phyloP scores from a whole-genome alignment of 2,329 filamentous ascomycete species.

The Fusarium tricinctum region DNA sequence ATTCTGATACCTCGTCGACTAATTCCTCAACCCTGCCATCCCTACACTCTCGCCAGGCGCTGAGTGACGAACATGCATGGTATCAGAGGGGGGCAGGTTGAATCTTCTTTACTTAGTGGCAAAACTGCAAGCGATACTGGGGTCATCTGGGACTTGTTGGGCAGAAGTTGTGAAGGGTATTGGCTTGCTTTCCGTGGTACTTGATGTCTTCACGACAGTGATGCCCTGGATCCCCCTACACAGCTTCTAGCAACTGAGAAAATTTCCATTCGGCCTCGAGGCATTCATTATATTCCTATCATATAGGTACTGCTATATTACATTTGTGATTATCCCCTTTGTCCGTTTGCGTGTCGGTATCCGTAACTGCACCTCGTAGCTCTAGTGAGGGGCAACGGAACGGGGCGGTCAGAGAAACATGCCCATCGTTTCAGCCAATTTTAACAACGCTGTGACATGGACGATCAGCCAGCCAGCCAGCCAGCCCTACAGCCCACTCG shows the following conservation, averaged over 20 bases:
- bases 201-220: slow-evolving; percentile 43
- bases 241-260: slow-evolving; percentile 46
- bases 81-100: slow-evolving; percentile 34
- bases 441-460: slow-evolving; percentile 1
- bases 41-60: slow-evolving; percentile 29
- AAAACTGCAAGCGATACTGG: slow-evolving; percentile 53
- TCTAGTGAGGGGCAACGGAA: slow-evolving; percentile 32
- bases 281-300: slow-evolving; percentile 17
- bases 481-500: slow-evolving; percentile 46
- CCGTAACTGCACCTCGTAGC: slow-evolving; percentile 10
- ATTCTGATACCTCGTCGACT: slow-evolving; percentile 48
- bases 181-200: slow-evolving; percentile 47
- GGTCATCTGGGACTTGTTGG: slow-evolving; percentile 47
- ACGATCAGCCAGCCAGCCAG: slow-evolving; percentile 47
- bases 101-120: slow-evolving; percentile 50
- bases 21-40: slow-evolving; percentile 36
- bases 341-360: neutral
- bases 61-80: slow-evolving; percentile 38
- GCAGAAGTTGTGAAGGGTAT: slow-evolving; percentile 48
- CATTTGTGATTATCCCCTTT: slow-evolving; percentile 16
- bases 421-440: slow-evolving; percentile 26
- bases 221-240: slow-evolving; percentile 37
- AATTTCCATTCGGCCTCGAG: slow-evolving; percentile 34
- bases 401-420: slow-evolving; percentile 38
- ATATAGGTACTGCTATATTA: neutral